Conservation (phyloP, 2,329 filamentous ascomycete genomes). For the Calonectria henricotiae region DNA sequence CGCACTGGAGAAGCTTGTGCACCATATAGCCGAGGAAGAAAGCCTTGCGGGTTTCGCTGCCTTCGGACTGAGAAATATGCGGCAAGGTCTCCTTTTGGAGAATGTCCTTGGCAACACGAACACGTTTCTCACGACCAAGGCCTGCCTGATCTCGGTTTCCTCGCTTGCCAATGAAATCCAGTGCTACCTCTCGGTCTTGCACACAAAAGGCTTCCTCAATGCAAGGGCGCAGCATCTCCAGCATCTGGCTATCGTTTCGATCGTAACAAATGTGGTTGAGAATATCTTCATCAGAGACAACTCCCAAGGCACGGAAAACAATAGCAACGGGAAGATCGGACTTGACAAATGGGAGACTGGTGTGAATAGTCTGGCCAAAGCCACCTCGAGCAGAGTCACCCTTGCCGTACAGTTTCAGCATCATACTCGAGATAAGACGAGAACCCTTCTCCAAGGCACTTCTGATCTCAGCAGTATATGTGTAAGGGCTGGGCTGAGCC, state of each 20-base stretch:
- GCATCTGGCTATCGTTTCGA: slow-evolving; percentile 94
- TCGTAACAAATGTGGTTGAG: slow-evolving; percentile 98
- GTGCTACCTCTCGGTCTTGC: slow-evolving; percentile 92
- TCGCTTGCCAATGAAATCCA: slow-evolving; percentile 96
- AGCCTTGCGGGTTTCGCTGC: slow-evolving; percentile 95
- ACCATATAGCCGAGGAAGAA: slow-evolving; percentile 99
- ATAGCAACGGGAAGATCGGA: slow-evolving; percentile 93
- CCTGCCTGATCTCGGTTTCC: slow-evolving; percentile 76
- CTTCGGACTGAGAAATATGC: slow-evolving; percentile 95
- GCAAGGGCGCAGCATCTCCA: slow-evolving; percentile 97
- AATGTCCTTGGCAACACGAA: slow-evolving; percentile 93
- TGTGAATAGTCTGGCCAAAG: slow-evolving; percentile 90
- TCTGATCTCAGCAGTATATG: slow-evolving; percentile 95
- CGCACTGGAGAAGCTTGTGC: slow-evolving; percentile 93
- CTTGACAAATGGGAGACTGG: slow-evolving; percentile 94
- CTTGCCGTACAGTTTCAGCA: slow-evolving; percentile 91
- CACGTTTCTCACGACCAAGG: slow-evolving; percentile 87
- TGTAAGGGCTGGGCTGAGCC: slow-evolving; percentile 90
- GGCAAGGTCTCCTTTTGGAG: slow-evolving; percentile 97
- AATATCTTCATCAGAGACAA: slow-evolving; percentile 98
- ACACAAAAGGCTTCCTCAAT: slow-evolving; percentile 98
- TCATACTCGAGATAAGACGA: slow-evolving; percentile 91
- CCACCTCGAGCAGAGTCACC: slow-evolving; percentile 83
- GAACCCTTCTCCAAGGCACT: slow-evolving; percentile 98
- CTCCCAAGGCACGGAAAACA: slow-evolving; percentile 94